phyloP scores from a whole-genome alignment of 2,329 filamentous ascomycete genomes.

The Uncinocarpus reesii region DNA sequence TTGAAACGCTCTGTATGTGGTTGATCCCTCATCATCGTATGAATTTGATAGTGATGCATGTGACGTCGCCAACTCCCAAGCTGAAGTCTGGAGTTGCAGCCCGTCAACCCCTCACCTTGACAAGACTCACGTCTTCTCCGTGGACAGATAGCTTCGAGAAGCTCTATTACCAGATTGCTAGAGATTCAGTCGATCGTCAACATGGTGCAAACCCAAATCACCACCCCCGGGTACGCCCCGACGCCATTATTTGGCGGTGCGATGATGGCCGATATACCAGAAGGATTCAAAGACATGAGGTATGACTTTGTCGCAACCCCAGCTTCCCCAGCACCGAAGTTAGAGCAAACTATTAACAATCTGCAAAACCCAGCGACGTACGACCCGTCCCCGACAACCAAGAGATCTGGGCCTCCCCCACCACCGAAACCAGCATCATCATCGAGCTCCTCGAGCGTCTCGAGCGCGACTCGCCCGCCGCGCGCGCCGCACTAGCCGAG shows the following conservation, averaged over 20 bases:
- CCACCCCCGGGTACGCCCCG: slow-evolving; percentile 3
- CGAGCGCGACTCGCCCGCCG: slow-evolving; percentile 22
- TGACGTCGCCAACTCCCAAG: no score
- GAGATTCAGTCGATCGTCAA: background rate
- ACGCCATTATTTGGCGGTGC: slow-evolving; percentile 22
- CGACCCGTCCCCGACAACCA: slow-evolving; percentile 48
- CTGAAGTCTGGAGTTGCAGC: no score
- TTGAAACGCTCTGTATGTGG: no score
- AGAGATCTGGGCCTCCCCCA: slow-evolving; percentile 78
- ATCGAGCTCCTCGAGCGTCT: slow-evolving; percentile 83
- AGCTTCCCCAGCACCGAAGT: no score
- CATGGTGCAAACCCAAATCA: slow-evolving; percentile 4
- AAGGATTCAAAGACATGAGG: slow-evolving; percentile 20
- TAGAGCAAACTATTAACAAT: no score
- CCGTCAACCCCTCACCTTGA: no score
- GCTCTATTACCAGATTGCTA: background rate
- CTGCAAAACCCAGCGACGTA: slow-evolving; percentile 16
- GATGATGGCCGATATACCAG: slow-evolving; percentile 19
- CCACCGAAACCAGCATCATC: slow-evolving; percentile 77
- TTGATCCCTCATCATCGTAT: no score
- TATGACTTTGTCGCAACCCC: slow-evolving; percentile 5
- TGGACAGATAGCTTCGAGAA: background rate
- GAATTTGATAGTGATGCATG: no score
- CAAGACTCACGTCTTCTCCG: background rate
- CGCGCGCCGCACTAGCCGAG: background rate